phyloP scores from a whole-genome alignment of 2,329 filamentous ascomycete species.

The Diaporthe sp. region DNA sequence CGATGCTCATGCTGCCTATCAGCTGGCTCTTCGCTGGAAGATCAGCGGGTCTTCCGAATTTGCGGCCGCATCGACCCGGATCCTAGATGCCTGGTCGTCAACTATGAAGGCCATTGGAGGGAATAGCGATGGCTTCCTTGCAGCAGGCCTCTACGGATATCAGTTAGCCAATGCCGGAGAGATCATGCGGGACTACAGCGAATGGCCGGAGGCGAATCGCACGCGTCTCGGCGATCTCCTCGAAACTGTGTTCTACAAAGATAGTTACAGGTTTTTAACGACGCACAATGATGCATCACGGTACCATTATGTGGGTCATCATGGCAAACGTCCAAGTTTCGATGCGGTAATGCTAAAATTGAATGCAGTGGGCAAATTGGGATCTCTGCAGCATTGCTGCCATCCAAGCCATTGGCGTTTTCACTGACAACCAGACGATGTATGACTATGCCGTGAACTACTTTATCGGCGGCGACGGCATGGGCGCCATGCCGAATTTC shows the following conservation, averaged over 20 bases:
- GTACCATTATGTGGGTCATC: slow-evolving; percentile 44
- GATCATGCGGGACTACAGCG: slow-evolving; percentile 49
- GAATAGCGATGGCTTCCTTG: slow-evolving; percentile 51
- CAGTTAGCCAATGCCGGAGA: slow-evolving; percentile 57
- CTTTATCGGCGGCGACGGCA: slow-evolving; percentile 52
- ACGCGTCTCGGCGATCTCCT: slow-evolving; percentile 1
- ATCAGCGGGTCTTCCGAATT: slow-evolving; percentile 50
- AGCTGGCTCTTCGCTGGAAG: slow-evolving; percentile 53
- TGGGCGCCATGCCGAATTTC: slow-evolving; percentile 49
- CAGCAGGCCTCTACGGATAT: slow-evolving; percentile 56
- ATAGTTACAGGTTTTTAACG: slow-evolving; percentile 47
- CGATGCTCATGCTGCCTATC: slow-evolving; percentile 55
- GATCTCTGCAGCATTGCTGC: slow-evolving; percentile 56
- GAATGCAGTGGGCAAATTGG: slow-evolving; percentile 52
- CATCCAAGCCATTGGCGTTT: slow-evolving; percentile 53
- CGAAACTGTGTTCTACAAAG: background rate
- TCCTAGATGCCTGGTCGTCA: slow-evolving; percentile 52
- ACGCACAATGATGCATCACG: slow-evolving; percentile 47
- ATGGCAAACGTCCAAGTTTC: background rate
- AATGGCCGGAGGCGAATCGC: background rate
- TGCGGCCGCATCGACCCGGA: slow-evolving; percentile 49
- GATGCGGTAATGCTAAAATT: background rate
- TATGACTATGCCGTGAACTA: slow-evolving; percentile 53
- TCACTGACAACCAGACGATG: slow-evolving; percentile 55
- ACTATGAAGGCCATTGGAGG: slow-evolving; percentile 52